Base-by-base conservation (phyloP, 352 stramenopile genomes). In the Globisporangium camurandrum region DNA sequence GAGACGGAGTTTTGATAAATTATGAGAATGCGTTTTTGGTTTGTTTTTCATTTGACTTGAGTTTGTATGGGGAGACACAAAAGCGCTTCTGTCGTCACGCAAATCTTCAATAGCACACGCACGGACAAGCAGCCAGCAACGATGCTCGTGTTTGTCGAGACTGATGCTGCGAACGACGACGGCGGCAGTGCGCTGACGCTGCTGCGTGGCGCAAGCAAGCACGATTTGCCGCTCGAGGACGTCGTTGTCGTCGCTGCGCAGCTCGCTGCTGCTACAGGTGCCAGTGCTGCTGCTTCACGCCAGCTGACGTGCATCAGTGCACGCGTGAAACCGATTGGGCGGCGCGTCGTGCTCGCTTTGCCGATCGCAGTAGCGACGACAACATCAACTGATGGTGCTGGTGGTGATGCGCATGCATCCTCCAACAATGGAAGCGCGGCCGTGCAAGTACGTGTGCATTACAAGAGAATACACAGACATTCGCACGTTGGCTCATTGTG, bases 301-400 rank as follows among this genome's bases (percentile, higher is more conserved):
- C 79, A 90, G 57, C 54, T 90, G 22, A 86, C 74, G 46, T 69
- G 67, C 46, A 38, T 90, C 17, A 74, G 74, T 11, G 79, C 67
- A 45, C 72, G 70, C 46, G 68, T 84, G 24, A 80, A 79, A 48
- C 56, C 62, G 16, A 56, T 67, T 26, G 56, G 54, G 2, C 69
- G 64, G 46, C 69, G 70, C 16, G 36, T 66, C 31, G 58, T 85
- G 28, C 55, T 90, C 11, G 63, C 74, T 19, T 54, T 88, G 7
- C 65, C 74, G 23, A 56, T 90, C 22, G 53, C 61, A 3, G 40
- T 24, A 0, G 48, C 11, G 22, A 37, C 27, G 23, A 26, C 3
- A n/a, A 23, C 41, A n/a, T n/a, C n/a, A n/a, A n/a, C n/a, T n/a
- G n/a, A n/a, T n/a, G n/a, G n/a, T 17, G 24, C 41, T 34, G 41